Evolutionary conservation across 2,329 filamentous ascomycete genomes (phyloP).

Genomic region (Trichophyton equinum): DNA sequence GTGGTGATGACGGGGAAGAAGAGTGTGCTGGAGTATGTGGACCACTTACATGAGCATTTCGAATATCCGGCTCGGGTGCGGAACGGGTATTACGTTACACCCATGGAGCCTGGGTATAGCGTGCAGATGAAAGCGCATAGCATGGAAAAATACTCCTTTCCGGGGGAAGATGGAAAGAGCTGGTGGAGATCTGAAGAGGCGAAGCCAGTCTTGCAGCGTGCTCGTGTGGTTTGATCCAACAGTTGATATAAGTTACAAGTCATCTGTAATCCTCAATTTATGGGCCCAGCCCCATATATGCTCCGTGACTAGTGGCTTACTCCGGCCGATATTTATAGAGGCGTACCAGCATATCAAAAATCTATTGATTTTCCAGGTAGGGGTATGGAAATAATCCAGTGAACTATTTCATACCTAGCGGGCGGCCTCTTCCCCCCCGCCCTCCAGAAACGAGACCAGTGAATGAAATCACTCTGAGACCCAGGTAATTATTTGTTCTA

Average conservation of each 20-base stretch:
- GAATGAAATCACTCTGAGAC: not conserved
- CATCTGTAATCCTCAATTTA: not conserved
- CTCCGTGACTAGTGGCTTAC: not conserved
- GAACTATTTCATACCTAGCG: not conserved
- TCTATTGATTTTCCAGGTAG: not conserved
- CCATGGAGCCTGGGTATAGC: slow-evolving; percentile 70
- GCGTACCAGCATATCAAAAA: not conserved
- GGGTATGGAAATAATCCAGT: not conserved
- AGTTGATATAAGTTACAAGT: not conserved
- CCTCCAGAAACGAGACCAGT: not conserved
- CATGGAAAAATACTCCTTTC: slow-evolving; percentile 68
- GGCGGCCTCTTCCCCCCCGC: too few species aligned
- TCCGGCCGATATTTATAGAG: not conserved
- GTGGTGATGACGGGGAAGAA: slow-evolving; percentile 71
- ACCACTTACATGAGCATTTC: slow-evolving; percentile 90
- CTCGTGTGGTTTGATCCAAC: not conserved
- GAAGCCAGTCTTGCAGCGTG: slow-evolving; percentile 43
- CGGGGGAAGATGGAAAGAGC: slow-evolving; percentile 62
- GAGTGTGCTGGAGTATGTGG: slow-evolving; percentile 79
- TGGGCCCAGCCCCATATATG: not conserved
- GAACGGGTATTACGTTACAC: slow-evolving; percentile 80
- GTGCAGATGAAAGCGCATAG: slow-evolving; percentile 87
- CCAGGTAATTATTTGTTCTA: not conserved
- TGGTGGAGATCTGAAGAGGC: slow-evolving; percentile 80
- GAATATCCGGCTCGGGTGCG: slow-evolving; percentile 66